These are phyloP conservation scores for Xylaria sp. DNA, from an alignment of 2,329 filamentous ascomycete species.

Conservation along the genomic window DNA sequence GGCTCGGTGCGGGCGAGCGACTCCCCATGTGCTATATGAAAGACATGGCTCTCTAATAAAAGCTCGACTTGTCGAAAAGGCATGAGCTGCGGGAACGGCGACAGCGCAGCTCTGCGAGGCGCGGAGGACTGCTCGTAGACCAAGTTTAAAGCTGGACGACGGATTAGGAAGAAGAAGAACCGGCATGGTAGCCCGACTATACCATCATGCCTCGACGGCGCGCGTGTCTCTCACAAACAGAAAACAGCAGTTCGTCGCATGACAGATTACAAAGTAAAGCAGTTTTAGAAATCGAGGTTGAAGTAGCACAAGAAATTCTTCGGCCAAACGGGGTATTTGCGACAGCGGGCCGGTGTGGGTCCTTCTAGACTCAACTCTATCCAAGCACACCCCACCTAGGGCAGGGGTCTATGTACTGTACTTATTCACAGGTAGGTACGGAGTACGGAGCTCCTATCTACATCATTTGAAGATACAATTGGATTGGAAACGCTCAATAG, in stretches of 20 bases:
- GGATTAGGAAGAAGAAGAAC: constrained; percentile 43
- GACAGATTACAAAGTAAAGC: constrained; percentile 10
- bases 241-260: constrained; percentile 22
- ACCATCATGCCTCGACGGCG: constrained; percentile 44
- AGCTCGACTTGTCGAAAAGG: constrained; percentile 40
- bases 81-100: constrained; percentile 36
- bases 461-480: background rate
- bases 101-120: constrained; percentile 40
- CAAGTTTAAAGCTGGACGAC: constrained; percentile 48
- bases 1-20: constrained; percentile 26
- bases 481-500: background rate
- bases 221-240: constrained; percentile 20
- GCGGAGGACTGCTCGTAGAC: constrained; percentile 47
- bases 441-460: too few relatives aligned
- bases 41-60: constrained; percentile 37
- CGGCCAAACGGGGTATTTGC: constrained; percentile 14
- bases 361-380: background rate
- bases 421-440: too few relatives aligned
- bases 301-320: constrained; percentile 22
- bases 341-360: constrained; percentile 31
- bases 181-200: constrained; percentile 47
- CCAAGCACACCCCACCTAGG: too few relatives aligned
- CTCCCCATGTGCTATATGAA: constrained; percentile 38
- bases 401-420: too few relatives aligned
- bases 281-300: background rate